Evolutionary conservation across 139 green algal genomes (phyloP).

Genomic region (Chlamydomonas sphaeroides): DNA sequence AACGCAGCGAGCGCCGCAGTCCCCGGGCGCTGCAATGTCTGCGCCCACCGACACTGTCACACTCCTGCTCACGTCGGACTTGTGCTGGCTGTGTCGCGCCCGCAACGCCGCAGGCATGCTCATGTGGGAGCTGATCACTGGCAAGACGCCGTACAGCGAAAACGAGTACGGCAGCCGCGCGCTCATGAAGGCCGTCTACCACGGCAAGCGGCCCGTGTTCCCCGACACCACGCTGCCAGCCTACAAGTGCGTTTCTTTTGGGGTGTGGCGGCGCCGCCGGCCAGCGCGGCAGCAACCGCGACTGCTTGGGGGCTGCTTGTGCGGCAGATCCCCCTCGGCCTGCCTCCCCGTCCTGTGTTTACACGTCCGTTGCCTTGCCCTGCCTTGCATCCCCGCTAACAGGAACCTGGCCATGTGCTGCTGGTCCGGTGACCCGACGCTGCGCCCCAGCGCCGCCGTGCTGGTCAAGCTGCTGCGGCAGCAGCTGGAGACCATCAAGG

Average conservation of each 20-base stretch:
- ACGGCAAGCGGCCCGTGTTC: constrained; percentile 26
- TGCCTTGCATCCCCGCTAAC: too few species aligned
- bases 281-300: too few species aligned
- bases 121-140: constrained; percentile 36
- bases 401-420: constrained; percentile 37
- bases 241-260: constrained; percentile 34
- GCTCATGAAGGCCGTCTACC: constrained; percentile 39
- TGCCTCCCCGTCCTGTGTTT: too few species aligned
- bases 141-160: constrained; percentile 32
- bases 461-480: constrained; percentile 28
- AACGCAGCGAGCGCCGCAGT: too few species aligned
- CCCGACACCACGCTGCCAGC: constrained; percentile 16
- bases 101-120: constrained; percentile 31
- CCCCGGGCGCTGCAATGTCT: too few species aligned
- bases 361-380: too few species aligned
- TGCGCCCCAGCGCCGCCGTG: constrained; percentile 21
- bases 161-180: constrained; percentile 25
- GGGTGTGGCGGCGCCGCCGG: too few species aligned
- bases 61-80: too few species aligned
- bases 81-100: too few species aligned
- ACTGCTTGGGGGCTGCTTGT: too few species aligned
- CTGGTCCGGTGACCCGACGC: constrained; percentile 11
- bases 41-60: too few species aligned
- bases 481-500: constrained; percentile 32
- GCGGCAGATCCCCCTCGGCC: too few species aligned